phyloP scores from a whole-genome alignment of 2,329 filamentous ascomycete genomes.

The Apiospora pterosperma region DNA sequence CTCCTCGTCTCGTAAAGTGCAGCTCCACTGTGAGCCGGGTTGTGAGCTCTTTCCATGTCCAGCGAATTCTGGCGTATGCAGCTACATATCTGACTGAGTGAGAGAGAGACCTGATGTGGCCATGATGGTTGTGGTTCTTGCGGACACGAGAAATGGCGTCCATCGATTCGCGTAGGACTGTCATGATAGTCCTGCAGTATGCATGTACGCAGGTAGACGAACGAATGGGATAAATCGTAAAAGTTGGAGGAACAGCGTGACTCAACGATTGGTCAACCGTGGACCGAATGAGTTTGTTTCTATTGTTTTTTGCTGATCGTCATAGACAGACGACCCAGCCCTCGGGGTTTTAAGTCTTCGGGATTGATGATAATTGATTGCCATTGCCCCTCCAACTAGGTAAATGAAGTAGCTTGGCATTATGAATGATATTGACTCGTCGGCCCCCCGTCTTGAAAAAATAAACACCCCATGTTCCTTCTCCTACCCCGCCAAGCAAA shows the following conservation, averaged over 20 bases:
- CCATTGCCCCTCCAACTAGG: background rate
- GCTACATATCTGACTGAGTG: too few relatives aligned
- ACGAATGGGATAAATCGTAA: background rate
- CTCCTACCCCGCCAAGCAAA: background rate
- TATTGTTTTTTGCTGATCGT: background rate
- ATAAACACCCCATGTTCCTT: background rate
- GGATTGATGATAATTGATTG: background rate
- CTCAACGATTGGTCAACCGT: background rate
- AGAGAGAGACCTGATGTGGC: too few relatives aligned
- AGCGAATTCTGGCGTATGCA: background rate
- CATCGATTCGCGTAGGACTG: background rate
- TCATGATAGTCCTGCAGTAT: background rate
- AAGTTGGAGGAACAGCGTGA: background rate
- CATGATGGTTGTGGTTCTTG: background rate
- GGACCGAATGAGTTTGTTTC: background rate
- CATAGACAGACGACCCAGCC: background rate
- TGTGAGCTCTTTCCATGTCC: background rate
- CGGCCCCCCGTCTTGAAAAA: background rate
- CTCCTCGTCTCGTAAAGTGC: background rate
- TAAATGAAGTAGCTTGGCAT: background rate
- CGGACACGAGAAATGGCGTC: background rate
- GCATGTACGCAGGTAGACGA: background rate
- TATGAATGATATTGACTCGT: background rate
- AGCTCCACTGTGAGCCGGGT: background rate
- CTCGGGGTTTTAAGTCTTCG: background rate